Percentiles rank a stretch among this genome's conserved stretches.
Evolutionary conservation across 2,329 filamentous ascomycete species (phyloP).

Genomic region (Aspergillus texensis): DNA sequence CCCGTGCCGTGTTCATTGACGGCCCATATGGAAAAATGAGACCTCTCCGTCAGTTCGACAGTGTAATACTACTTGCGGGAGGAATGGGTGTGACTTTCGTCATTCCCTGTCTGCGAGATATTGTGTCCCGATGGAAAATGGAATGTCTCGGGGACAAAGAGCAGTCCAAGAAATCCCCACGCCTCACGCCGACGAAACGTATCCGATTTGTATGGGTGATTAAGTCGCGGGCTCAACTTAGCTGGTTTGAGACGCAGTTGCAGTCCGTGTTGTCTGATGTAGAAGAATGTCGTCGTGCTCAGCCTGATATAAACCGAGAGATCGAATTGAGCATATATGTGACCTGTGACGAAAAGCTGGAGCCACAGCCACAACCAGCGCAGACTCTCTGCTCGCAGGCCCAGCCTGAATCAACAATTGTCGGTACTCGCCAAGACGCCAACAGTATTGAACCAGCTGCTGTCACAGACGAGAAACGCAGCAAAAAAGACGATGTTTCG

Average conservation of each 20-base stretch:
- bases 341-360: slow-evolving; percentile 55
- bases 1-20: slow-evolving; percentile 52
- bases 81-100: slow-evolving; percentile 64
- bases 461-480: slow-evolving; percentile 15
- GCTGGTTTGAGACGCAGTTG: slow-evolving; percentile 58
- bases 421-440: not conserved
- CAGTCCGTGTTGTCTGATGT: slow-evolving; percentile 49
- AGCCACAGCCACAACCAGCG: slow-evolving; percentile 20
- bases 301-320: slow-evolving; percentile 40
- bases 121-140: slow-evolving; percentile 52
- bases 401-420: slow-evolving; percentile 1
- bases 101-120: slow-evolving; percentile 58
- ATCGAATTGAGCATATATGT: slow-evolving; percentile 58
- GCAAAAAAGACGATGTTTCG: slow-evolving; percentile 29
- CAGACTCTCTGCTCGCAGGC: slow-evolving; percentile 29
- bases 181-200: slow-evolving; percentile 48
- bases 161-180: slow-evolving; percentile 15
- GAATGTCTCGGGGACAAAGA: slow-evolving; percentile 27
- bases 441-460: not conserved
- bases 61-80: slow-evolving; percentile 61
- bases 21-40: slow-evolving; percentile 57
- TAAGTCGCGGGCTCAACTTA: slow-evolving; percentile 55
- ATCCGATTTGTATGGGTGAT: slow-evolving; percentile 63
- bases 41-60: slow-evolving; percentile 62
- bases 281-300: slow-evolving; percentile 34